A percentile compares a stretch with the other conserved stretches of the same genome.
Evolutionary conservation across 73 alveolate genomes (phyloP).

Genomic region (Uronychia binucleata): DNA sequence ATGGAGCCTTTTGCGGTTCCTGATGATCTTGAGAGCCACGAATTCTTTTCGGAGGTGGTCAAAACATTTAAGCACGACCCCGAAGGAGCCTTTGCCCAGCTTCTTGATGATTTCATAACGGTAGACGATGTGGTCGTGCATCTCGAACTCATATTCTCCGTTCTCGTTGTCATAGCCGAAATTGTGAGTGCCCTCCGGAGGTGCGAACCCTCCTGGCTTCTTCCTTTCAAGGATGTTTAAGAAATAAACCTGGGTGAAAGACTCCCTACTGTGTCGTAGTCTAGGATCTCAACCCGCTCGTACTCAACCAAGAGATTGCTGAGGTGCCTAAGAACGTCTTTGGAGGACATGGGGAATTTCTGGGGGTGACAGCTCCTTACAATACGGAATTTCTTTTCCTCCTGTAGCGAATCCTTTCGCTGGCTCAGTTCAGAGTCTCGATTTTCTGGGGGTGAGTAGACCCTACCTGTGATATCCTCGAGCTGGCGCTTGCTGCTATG

Average conservation of each 20-base stretch:
- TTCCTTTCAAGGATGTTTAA: conserved; percentile 31
- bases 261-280: conserved; percentile 11
- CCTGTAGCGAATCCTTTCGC: background rate
- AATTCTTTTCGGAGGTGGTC: conserved; percentile 83
- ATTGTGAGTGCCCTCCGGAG: conserved; percentile 36
- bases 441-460: too few species aligned
- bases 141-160: conserved; percentile 27
- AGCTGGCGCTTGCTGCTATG: too few species aligned
- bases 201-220: conserved; percentile 28
- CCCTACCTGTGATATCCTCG: too few species aligned
- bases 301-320: background rate
- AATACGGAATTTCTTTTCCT: background rate
- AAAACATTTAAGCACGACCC: conserved; percentile 84
- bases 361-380: background rate
- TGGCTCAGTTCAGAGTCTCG: background rate
- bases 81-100: conserved; percentile 93
- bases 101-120: conserved; percentile 22
- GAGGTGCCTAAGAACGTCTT: conserved; percentile 5
- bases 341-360: conserved; percentile 21
- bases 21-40: conserved; percentile 83
- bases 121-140: conserved; percentile 42
- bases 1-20: conserved; percentile 65
- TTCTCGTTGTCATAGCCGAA: conserved; percentile 59
- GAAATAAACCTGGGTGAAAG: background rate
- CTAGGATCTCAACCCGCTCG: conserved; percentile 13